Evolutionary conservation across 2,329 filamentous ascomycete species (phyloP), one percentile per base, ranked within the genome.

Genomic region (Arthroderma uncinatum): DNA sequence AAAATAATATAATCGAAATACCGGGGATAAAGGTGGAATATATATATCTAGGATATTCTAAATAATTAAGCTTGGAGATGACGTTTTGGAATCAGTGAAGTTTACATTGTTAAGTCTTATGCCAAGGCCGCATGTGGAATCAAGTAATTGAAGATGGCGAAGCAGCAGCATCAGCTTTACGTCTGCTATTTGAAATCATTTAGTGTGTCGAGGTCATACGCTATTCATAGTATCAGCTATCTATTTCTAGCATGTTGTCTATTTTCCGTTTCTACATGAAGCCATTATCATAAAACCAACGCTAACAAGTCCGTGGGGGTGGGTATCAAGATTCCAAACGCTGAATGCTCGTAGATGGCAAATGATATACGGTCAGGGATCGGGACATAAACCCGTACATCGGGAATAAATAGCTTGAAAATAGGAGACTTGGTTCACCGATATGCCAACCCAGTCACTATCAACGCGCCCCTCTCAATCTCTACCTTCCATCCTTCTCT

Each of bases 401-500:
- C 19, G 9, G 39, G 2, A 3, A 8, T 12, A 37, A 12, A 14
- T 23, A 7, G 9, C 36, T 7, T 4, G 23, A 23, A 39, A 6
- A 33, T 7, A 19, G 14, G n/a, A 33, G 47, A 28, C 21, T 12
- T 7, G 33, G 1, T 34, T 40, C 59, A 71, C 53, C 60, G 61
- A 34, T 61, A 66, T 44, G 66, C 71, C 54, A 73, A 68, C 0
- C 91, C 91, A 9, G 75, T 82, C 14, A 96, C 81, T 53, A 84
- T 73, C 65, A 92, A 79, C 37, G 81, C 79, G 0, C 90, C 91
- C 28, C 82, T 83, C 44, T 83, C 79, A 47, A 86, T 78, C 67
- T 89, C 82, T 34, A 93, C 76, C 67, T 82, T 89, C 92, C 92
- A 97, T 0, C 90, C 90, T 59, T 92, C 87, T 47, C 81, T 79